Conservation (phyloP, 108 stramenopile genomes). For the Cyclostephanos tholiformis region DNA sequence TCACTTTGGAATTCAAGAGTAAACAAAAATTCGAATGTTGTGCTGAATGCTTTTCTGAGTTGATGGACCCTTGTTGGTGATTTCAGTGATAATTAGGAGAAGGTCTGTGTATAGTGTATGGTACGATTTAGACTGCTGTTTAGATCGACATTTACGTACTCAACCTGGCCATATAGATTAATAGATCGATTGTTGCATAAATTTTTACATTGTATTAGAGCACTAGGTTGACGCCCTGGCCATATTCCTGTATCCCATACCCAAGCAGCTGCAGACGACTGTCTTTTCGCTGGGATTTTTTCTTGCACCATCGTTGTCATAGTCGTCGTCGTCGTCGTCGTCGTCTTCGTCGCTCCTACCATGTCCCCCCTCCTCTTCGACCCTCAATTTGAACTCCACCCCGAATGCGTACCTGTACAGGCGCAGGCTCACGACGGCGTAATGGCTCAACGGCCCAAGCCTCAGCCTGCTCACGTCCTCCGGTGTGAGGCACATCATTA, state of each 20-base stretch:
- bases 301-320: slow-evolving; percentile 16
- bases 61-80: too few species aligned
- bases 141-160: slow-evolving; percentile 57
- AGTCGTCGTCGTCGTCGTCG: not conserved
- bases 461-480: slow-evolving; percentile 94
- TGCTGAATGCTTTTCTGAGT: too few species aligned
- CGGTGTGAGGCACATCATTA: slow-evolving; percentile 96
- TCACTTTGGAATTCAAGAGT: too few species aligned
- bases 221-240: slow-evolving; percentile 35
- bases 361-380: slow-evolving; percentile 43
- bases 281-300: slow-evolving; percentile 48
- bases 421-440: slow-evolving; percentile 81
- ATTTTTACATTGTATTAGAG: too few species aligned
- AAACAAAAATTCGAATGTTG: too few species aligned
- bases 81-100: too few species aligned
- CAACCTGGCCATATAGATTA: too few species aligned
- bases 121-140: too few species aligned
- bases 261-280: slow-evolving; percentile 85
- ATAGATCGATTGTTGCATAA: too few species aligned
- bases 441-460: slow-evolving; percentile 75
- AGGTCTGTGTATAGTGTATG: too few species aligned
- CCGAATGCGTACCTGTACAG: slow-evolving; percentile 82
- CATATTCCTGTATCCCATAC: slow-evolving; percentile 89
- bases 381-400: slow-evolving; percentile 84
- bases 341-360: slow-evolving; percentile 5